Percentiles rank a stretch among this genome's conserved stretches.
phyloP scores from a whole-genome alignment of 75 land plant species.

The Isoetes taiwanensis region DNA sequence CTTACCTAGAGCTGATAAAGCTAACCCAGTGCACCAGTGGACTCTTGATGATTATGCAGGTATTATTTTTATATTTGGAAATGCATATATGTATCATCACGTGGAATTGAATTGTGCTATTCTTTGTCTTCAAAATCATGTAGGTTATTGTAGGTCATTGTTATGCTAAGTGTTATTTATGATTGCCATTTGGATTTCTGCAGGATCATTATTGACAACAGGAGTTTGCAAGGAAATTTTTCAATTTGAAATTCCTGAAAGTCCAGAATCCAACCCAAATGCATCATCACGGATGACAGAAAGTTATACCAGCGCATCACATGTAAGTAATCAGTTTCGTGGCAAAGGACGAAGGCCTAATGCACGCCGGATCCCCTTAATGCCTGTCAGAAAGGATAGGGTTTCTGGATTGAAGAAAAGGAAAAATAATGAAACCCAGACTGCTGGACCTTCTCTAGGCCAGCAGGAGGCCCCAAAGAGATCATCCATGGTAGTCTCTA shows the following conservation, averaged over 20 bases:
- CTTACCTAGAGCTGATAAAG: not conserved
- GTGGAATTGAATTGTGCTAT: no score
- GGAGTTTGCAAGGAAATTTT: slow-evolving; percentile 98
- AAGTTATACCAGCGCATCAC: not conserved
- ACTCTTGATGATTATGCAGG: not conserved
- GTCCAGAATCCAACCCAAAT: no score
- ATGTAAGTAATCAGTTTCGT: slow-evolving; percentile 2
- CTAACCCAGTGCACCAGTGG: not conserved
- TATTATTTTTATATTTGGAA: not conserved
- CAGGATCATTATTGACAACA: slow-evolving; percentile 79
- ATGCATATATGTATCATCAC: not conserved
- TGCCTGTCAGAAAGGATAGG: no score
- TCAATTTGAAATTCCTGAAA: slow-evolving; percentile 77
- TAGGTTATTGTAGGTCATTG: not conserved
- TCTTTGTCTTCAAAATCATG: no score
- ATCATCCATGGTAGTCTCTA: slow-evolving; percentile 76
- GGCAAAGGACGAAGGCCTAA: not conserved
- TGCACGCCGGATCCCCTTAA: no score
- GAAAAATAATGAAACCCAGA: no score
- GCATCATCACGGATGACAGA: slow-evolving; percentile 11
- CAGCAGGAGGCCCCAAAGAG: not conserved
- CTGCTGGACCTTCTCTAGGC: not conserved
- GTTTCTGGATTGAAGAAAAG: no score
- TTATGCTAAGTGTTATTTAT: no score
- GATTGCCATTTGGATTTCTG: no score